Evolutionary conservation across 2,329 filamentous ascomycete genomes (phyloP).

Genomic region (Xylariaceae sp.): DNA sequence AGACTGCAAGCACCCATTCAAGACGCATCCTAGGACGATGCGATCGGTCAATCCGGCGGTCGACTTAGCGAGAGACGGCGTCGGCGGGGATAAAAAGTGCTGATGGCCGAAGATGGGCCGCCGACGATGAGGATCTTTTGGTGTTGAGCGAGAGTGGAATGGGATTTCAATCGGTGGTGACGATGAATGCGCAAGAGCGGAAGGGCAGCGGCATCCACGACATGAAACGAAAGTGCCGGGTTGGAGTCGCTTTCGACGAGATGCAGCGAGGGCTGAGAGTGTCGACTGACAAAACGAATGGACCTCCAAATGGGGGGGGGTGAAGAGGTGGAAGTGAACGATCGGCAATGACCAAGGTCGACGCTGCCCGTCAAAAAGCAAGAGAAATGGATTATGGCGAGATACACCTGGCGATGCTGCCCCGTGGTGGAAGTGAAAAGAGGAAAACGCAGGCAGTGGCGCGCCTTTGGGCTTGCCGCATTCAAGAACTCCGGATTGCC

Average conservation of each 20-base stretch:
- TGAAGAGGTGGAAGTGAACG: slow-evolving; percentile 2
- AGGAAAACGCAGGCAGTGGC: slow-evolving; percentile 2
- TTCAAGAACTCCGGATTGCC: not conserved
- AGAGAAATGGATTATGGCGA: not conserved
- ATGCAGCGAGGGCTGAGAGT: slow-evolving; percentile 2
- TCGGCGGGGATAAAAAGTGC: slow-evolving; percentile 4
- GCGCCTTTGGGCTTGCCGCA: not conserved
- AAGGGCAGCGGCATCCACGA: slow-evolving; percentile 1
- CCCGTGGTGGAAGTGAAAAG: slow-evolving; percentile 5
- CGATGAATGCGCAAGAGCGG: not conserved
- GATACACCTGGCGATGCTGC: not conserved
- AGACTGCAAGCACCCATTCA: not conserved
- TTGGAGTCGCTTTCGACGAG: not conserved
- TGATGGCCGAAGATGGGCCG: slow-evolving; percentile 3
- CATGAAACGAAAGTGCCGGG: slow-evolving; percentile 5
- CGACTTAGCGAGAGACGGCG: not conserved
- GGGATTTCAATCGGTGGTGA: not conserved
- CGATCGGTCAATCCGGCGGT: not conserved
- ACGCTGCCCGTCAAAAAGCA: not conserved
- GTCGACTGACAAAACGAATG: slow-evolving; percentile 5
- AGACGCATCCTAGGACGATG: not conserved
- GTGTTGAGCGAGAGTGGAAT: not conserved
- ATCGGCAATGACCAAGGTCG: slow-evolving; percentile 1
- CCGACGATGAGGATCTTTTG: not conserved
- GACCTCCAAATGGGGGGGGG: not conserved